Evolutionary conservation across 2,329 filamentous ascomycete genomes (phyloP), one percentile per base, ranked within the genome.

Genomic region (Exophiala oligosperma): DNA sequence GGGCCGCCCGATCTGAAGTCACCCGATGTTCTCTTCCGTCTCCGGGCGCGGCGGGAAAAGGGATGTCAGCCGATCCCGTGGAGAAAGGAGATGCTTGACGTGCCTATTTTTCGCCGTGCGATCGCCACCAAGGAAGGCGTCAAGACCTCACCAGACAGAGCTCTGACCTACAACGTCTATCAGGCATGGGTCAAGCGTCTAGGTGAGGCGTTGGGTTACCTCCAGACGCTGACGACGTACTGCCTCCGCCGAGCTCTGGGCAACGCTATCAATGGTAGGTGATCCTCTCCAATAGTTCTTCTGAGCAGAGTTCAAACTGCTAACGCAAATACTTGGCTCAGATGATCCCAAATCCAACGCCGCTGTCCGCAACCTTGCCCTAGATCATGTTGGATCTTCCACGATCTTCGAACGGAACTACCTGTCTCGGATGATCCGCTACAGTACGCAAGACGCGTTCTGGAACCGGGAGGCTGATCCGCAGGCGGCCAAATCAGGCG

Each of bases 321-420:
- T 52, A 24, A 43, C 23, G 11, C 37, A 26, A 28, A 21, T 28
- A 43, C 32, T 17, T 11, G 24, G n/a, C 26, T 41, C 26, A 52
- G 49, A 52, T 52, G n/a, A 52, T 28, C 23, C 49, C 23, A 52
- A 52, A 23, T 41, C 49, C n/a, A 52, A 52, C 37, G 21, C 23
- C 17, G 49, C 35, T 38, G 35, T 52, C 29, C 23, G 23, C 14
- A 52, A 52, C 37, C 49, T 52, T 14, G 49, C 40, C 37, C 35
- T 52, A 17, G 37, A 52, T 24, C n/a, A 52, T 43, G n/a, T 52
- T 17, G 35, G 23, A 24, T 52, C 49, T 40, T 52, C 35, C 14
- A 43, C 49, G 49, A 52, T 52, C 49, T 52, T 52, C 40, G 37
- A 52, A 41, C 49, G 49, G 12, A 52, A 52, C 23, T 52, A 52